Evolutionary conservation across 768 basidiomycete genomes (phyloP).

Genomic region (Mycena belliarum): DNA sequence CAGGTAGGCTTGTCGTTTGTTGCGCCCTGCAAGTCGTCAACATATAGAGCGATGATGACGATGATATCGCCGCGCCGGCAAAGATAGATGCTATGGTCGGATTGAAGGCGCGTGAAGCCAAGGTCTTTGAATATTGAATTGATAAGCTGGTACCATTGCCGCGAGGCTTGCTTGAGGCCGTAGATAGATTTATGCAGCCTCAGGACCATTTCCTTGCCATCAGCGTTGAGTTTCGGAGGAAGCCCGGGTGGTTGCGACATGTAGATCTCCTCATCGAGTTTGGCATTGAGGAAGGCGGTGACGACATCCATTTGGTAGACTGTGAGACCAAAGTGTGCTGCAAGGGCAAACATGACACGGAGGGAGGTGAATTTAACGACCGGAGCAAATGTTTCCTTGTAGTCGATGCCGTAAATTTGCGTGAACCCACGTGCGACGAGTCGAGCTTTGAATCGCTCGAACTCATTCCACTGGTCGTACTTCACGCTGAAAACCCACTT

Average conservation of each 20-base stretch:
- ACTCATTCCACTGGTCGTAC: not conserved
- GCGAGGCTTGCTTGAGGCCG: not conserved
- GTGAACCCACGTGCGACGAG: not conserved
- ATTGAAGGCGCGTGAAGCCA: not conserved
- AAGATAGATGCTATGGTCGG: conserved; percentile 4
- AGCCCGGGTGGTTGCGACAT: conserved; percentile 1
- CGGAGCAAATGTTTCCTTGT: not conserved
- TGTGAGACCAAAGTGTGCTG: not conserved
- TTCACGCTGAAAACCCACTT: not conserved
- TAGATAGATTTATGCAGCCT: not conserved
- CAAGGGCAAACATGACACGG: not conserved
- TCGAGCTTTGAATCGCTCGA: not conserved
- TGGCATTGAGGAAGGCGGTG: not conserved
- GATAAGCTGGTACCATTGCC: not conserved
- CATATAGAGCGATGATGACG: not conserved
- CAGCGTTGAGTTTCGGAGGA: not conserved
- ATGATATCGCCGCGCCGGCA: not conserved
- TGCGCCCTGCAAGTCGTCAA: not conserved
- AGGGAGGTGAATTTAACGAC: not conserved
- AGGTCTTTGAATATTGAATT: not conserved
- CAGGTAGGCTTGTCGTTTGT: not conserved
- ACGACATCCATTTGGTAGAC: not conserved
- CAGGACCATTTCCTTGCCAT: not conserved
- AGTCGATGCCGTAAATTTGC: not conserved
- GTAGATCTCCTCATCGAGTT: not conserved